A percentile compares a stretch with the other conserved stretches of the same genome.
Evolutionary conservation across 2,329 filamentous ascomycete species (phyloP).

Genomic region (Colletotrichum kahawae): DNA sequence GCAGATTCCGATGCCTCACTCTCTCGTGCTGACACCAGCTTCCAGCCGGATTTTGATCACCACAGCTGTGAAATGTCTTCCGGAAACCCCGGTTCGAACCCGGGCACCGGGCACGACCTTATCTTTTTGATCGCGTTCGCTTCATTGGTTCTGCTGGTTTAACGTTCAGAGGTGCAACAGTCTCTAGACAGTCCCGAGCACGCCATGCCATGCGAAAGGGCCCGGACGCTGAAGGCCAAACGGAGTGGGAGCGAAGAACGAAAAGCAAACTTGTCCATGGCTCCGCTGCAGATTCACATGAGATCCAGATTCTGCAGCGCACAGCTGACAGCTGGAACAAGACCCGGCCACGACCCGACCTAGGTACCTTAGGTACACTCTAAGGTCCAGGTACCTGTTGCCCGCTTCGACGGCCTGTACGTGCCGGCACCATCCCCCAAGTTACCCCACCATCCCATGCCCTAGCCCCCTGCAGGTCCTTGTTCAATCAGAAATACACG

Average conservation of each 20-base stretch:
- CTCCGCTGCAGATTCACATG: background rate
- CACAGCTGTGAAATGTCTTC: background rate
- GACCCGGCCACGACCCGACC: background rate
- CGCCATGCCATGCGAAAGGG: background rate
- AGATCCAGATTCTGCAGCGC: background rate
- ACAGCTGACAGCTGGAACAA: background rate
- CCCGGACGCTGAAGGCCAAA: background rate
- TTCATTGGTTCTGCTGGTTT: background rate
- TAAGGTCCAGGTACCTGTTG: background rate
- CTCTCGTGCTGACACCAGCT: background rate
- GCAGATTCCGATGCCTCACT: background rate
- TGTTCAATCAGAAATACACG: constrained; percentile 13
- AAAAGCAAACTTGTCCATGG: background rate
- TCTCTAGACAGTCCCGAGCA: background rate
- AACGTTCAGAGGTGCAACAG: constrained; percentile 1
- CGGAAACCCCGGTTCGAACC: background rate
- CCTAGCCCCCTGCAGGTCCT: background rate
- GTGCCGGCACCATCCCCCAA: background rate
- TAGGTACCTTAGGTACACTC: too few species aligned
- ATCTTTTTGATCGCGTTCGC: background rate
- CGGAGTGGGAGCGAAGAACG: background rate
- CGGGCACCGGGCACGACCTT: background rate
- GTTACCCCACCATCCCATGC: background rate
- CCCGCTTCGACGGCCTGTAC: background rate
- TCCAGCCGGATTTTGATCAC: background rate